Evolutionary conservation across 1,139 yeast species (phyloP), one percentile per base, ranked within the genome.

Genomic region (Lodderomyces margitis): DNA sequence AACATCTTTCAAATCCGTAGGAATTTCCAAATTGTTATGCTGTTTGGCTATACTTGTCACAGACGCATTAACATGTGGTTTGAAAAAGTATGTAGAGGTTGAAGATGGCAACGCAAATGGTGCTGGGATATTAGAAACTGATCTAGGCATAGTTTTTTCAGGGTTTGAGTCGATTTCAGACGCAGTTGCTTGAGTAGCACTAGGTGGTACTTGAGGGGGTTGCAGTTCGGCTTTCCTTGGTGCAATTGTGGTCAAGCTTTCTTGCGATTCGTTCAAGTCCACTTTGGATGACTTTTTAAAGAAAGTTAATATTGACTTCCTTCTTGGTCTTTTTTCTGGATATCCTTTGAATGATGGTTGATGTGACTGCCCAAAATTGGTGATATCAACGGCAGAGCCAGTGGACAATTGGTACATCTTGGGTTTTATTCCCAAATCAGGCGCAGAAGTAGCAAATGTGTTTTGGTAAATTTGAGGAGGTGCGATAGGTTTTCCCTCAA

Each of bases 21-120:
- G 74, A 37, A 72, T 66, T 5, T 15, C 15, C 43, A 70, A 52
- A 2, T 46, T 54, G 2, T 46, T 54, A 15, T 49, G 54, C 41
- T 58, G 63, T 28, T 34, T 14, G 21, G 28, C n/a, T 12, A 23
- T 23, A 23, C 30, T 34, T 12, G 27, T 30, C 4, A 49, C 39
- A 3, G 59, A 51, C 14, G 35, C 48, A 40, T 52, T 51, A 25
- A 48, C 36, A 37, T 58, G 54, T n/a, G 59, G 67, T 40, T 67
- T 68, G 57, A 70, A 70, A 49, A 69, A 70, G 39, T 67, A 59
- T 16, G 62, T 64, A 0, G 76, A 70, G 0, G 75, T 68, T 2
- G 76, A 70, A 2, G 74, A 66, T 3, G 77, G 77, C 47, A 71
- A 61, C 8, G 75, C 76, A 58, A 71, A 71, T 6, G 77, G 71